These are phyloP conservation scores for Trichophyton benhamiae DNA, from an alignment of 2,329 filamentous ascomycete species.

Conservation along the genomic window DNA sequence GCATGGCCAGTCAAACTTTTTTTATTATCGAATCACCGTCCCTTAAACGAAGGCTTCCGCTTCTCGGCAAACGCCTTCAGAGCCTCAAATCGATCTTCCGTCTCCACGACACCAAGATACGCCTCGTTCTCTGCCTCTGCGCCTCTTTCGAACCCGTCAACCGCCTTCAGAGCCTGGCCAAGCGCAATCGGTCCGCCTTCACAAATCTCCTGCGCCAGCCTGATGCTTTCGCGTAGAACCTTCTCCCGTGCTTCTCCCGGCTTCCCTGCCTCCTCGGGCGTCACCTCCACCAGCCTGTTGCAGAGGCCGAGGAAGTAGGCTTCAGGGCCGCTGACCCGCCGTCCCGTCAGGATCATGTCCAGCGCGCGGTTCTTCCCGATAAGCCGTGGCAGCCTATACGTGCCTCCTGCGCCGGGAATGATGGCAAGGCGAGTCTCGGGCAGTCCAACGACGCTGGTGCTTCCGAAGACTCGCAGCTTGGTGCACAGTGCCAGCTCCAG, in stretches of 20 bases:
- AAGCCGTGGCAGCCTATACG: conserved; percentile 69
- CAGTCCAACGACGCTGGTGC: conserved; percentile 64
- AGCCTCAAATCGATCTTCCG: conserved; percentile 79
- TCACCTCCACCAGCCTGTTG: conserved; percentile 75
- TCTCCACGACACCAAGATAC: conserved; percentile 71
- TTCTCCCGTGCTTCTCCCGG: conserved; percentile 50
- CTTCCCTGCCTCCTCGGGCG: conserved; percentile 41
- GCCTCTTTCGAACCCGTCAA: conserved; percentile 51
- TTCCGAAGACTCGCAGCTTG: conserved; percentile 75
- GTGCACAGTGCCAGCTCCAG: conserved; percentile 86
- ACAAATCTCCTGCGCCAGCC: conserved; percentile 72
- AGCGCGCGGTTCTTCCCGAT: conserved; percentile 72
- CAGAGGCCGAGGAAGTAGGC: conserved; percentile 85
- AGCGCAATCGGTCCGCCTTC: conserved; percentile 79
- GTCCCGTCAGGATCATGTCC: conserved; percentile 79
- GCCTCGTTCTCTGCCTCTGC: conserved; percentile 76
- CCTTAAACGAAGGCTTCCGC: conserved; percentile 56
- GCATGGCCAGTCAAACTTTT: too few species aligned
- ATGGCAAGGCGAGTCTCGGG: conserved; percentile 90
- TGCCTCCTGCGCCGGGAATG: conserved; percentile 87
- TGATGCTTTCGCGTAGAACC: conserved; percentile 63
- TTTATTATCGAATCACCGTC: conserved; percentile 23
- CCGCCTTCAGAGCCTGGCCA: conserved; percentile 64
- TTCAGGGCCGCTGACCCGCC: conserved; percentile 70
- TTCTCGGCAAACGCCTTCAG: conserved; percentile 72